A percentile compares a stretch with the other conserved stretches of the same genome.
Evolutionary conservation across 768 basidiomycete species (phyloP).

Genomic region (Coprinopsis marcescibilis): DNA sequence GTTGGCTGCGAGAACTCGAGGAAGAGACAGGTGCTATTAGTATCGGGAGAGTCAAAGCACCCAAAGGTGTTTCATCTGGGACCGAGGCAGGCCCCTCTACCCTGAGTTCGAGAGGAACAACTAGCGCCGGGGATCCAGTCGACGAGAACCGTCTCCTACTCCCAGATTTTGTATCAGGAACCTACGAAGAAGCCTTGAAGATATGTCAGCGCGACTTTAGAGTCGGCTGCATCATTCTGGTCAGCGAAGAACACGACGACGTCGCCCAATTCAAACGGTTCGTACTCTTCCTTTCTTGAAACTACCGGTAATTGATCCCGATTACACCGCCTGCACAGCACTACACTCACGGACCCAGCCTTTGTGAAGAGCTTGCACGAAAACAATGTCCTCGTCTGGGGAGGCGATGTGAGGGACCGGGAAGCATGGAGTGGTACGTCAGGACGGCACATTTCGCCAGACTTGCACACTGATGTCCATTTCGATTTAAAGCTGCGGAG

Average conservation of each 20-base stretch:
- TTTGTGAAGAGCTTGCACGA: constrained; percentile 66
- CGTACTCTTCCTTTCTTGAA: constrained; percentile 15
- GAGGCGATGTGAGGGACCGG: constrained; percentile 78
- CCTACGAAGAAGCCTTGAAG: constrained; percentile 76
- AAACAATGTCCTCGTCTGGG: constrained; percentile 84
- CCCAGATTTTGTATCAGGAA: constrained; percentile 76
- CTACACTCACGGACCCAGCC: constrained; percentile 70
- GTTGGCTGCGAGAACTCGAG: constrained; percentile 77
- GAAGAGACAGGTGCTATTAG: constrained; percentile 78
- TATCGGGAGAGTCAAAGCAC: constrained; percentile 36
- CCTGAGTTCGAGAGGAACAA: constrained; percentile 28
- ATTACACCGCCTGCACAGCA: constrained; percentile 33
- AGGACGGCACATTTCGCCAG: constrained; percentile 6
- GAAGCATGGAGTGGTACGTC: constrained; percentile 71
- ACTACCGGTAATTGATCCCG: not conserved
- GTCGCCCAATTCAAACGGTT: constrained; percentile 82
- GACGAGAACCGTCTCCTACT: constrained; percentile 42
- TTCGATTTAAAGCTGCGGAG: constrained; percentile 36
- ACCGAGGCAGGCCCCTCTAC: constrained; percentile 42
- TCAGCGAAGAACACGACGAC: constrained; percentile 89
- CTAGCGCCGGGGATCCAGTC: constrained; percentile 15
- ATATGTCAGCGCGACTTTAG: constrained; percentile 64
- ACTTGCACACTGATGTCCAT: not conserved
- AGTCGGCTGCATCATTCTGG: constrained; percentile 76
- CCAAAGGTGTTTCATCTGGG: constrained; percentile 28